A percentile compares a stretch with the other conserved stretches of the same genome.
phyloP scores from a whole-genome alignment of 495 filamentous ascomycete species.

The Choiromyces venosus region DNA sequence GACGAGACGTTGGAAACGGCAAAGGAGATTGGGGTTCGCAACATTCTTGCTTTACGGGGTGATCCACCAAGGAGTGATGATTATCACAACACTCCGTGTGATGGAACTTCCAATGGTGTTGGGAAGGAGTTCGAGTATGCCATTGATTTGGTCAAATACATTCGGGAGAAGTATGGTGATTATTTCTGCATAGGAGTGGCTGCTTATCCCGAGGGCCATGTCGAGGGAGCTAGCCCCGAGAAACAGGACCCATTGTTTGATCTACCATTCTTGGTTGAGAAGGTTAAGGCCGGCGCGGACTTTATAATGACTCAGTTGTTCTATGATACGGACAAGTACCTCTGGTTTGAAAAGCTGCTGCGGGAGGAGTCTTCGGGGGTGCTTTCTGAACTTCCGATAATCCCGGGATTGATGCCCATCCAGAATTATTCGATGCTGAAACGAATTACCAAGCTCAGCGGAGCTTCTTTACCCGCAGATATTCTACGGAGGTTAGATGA shows the following conservation, averaged over 20 bases:
- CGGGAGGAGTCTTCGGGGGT: conserved; percentile 75
- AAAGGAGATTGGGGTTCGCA: conserved; percentile 85
- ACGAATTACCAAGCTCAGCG: conserved; percentile 89
- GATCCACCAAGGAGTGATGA: conserved; percentile 87
- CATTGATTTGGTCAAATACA: conserved; percentile 84
- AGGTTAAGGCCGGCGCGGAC: conserved; percentile 85
- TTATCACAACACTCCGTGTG: conserved; percentile 51
- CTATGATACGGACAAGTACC: conserved; percentile 79
- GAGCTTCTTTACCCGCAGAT: conserved; percentile 68
- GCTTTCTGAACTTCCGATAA: conserved; percentile 83
- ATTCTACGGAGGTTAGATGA: conserved; percentile 68
- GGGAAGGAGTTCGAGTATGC: conserved; percentile 85
- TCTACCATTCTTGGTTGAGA: conserved; percentile 84
- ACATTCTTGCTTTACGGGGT: conserved; percentile 90
- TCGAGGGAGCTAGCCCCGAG: conserved; percentile 68
- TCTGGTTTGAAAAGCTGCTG: conserved; percentile 68
- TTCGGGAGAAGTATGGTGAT: conserved; percentile 74
- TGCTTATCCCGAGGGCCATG: conserved; percentile 90
- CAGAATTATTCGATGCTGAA: conserved; percentile 95
- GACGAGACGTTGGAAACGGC: conserved; percentile 88
- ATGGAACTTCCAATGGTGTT: conserved; percentile 21
- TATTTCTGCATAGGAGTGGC: conserved; percentile 98
- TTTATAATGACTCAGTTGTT: conserved; percentile 99
- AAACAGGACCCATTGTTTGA: conserved; percentile 74
- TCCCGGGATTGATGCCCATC: conserved; percentile 94